phyloP scores from a whole-genome alignment of 495 filamentous ascomycete species.

The Cetradonia linearis region DNA sequence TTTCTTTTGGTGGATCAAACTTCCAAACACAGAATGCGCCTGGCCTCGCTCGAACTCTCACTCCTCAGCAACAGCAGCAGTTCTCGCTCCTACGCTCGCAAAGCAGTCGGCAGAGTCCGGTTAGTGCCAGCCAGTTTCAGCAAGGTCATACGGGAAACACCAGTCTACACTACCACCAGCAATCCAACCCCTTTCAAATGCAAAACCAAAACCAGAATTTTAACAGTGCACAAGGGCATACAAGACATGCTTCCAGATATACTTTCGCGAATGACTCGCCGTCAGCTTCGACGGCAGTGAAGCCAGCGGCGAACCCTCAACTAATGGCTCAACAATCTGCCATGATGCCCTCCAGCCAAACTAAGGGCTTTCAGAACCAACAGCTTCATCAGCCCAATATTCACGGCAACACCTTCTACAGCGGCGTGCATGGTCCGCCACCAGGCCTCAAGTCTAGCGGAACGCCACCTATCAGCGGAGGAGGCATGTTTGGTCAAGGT shows the following conservation, averaged over 20 bases:
- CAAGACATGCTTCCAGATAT: constrained; percentile 77
- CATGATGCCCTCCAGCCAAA: constrained; percentile 68
- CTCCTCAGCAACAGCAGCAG: constrained; percentile 71
- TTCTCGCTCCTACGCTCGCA: constrained; percentile 54
- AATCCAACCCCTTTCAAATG: constrained; percentile 52
- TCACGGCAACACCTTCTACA: constrained; percentile 37
- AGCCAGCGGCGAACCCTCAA: constrained; percentile 72
- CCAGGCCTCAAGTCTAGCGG: constrained; percentile 91
- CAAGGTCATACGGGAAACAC: constrained; percentile 35
- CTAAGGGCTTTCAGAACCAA: constrained; percentile 50
- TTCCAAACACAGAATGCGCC: constrained; percentile 45
- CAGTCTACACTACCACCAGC: constrained; percentile 29
- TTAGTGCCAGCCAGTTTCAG: constrained; percentile 50
- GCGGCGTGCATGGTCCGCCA: constrained; percentile 76
- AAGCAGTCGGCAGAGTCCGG: constrained; percentile 40
- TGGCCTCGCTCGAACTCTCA: constrained; percentile 55
- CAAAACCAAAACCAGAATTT: constrained; percentile 37
- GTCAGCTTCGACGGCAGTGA: constrained; percentile 57
- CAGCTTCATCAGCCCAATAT: constrained; percentile 38
- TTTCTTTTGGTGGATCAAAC: constrained; percentile 39
- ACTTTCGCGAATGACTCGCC: constrained; percentile 71
- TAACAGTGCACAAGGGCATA: constrained; percentile 58
- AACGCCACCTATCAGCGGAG: constrained; percentile 72
- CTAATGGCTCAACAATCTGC: constrained; percentile 82
- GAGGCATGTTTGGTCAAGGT: constrained; percentile 66